Percentiles rank a stretch among this genome's conserved stretches.
Evolutionary conservation across 169 alveolate species (phyloP).

Genomic region (Cyclospora cayetanensis): DNA sequence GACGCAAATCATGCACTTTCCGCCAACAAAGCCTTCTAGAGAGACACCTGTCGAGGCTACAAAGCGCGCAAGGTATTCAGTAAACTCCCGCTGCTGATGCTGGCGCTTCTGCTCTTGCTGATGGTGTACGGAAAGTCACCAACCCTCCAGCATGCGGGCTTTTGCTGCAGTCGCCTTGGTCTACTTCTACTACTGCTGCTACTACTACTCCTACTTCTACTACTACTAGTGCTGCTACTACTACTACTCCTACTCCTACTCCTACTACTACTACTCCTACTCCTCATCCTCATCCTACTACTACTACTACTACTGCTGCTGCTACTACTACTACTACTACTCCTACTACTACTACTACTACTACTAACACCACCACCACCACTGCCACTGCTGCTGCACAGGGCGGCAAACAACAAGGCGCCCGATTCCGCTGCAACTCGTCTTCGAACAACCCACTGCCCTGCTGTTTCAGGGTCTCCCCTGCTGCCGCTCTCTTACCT

Average conservation of each 20-base stretch:
- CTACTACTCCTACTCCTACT: not conserved
- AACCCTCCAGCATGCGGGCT: no score
- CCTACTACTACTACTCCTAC: not conserved
- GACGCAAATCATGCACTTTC: not conserved
- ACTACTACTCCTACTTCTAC: no score
- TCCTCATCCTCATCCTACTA: not conserved
- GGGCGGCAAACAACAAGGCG: not conserved
- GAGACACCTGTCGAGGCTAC: not conserved
- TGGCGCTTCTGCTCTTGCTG: not conserved
- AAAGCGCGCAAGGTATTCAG: no score
- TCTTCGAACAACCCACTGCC: not conserved
- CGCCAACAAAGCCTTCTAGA: not conserved
- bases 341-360: not conserved
- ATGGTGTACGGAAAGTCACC: not conserved
- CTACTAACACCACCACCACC: not conserved
- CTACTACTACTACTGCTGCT: not conserved
- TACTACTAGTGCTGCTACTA: no score
- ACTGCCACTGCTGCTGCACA: conserved; percentile 2
- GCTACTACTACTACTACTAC: not conserved
- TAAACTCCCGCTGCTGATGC: no score
- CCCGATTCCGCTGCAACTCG: not conserved
- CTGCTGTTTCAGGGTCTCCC: not conserved
- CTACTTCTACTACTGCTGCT: no score
- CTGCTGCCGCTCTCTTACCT: not conserved
- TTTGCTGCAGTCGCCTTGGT: no score